Conservation (phyloP, 495 filamentous ascomycete species). For the Staphylotrichum tortipilum region DNA sequence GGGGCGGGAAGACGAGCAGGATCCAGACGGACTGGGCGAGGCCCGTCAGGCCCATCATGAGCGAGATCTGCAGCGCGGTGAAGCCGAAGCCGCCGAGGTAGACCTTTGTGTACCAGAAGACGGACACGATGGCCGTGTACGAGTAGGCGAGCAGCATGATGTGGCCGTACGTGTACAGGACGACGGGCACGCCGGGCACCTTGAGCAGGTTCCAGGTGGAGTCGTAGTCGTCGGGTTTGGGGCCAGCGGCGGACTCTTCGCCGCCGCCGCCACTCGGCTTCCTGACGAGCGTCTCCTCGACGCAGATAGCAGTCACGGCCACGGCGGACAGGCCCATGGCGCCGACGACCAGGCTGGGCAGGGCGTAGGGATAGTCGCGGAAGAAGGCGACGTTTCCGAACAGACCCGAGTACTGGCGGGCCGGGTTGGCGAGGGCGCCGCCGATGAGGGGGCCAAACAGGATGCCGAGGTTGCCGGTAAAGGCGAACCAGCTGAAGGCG, state of each 20-base stretch:
- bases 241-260: conserved; percentile 22
- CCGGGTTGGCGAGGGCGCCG: conserved; percentile 54
- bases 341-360: conserved; percentile 49
- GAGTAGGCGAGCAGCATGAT: conserved; percentile 53
- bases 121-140: conserved; percentile 55
- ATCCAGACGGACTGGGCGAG: conserved; percentile 56
- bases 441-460: conserved; percentile 59
- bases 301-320: conserved; percentile 37
- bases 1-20: conserved; percentile 51
- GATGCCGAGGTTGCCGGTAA: conserved; percentile 60
- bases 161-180: conserved; percentile 53
- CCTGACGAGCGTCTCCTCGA: conserved; percentile 47
- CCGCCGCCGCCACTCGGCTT: conserved; percentile 17
- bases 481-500: conserved; percentile 65
- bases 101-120: conserved; percentile 53
- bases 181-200: conserved; percentile 50
- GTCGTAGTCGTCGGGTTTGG: conserved; percentile 20
- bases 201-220: conserved; percentile 49
- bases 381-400: conserved; percentile 52
- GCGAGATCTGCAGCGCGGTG: conserved; percentile 47
- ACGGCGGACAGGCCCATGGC: conserved; percentile 42
- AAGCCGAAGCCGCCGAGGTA: conserved; percentile 55
- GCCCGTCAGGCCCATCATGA: conserved; percentile 51
- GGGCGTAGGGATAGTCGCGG: conserved; percentile 53
- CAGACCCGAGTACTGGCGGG: conserved; percentile 42